Percentiles rank a stretch among this genome's conserved stretches.
Conservation (phyloP, 2,329 filamentous ascomycete species). For the Lithohypha guttulata region DNA sequence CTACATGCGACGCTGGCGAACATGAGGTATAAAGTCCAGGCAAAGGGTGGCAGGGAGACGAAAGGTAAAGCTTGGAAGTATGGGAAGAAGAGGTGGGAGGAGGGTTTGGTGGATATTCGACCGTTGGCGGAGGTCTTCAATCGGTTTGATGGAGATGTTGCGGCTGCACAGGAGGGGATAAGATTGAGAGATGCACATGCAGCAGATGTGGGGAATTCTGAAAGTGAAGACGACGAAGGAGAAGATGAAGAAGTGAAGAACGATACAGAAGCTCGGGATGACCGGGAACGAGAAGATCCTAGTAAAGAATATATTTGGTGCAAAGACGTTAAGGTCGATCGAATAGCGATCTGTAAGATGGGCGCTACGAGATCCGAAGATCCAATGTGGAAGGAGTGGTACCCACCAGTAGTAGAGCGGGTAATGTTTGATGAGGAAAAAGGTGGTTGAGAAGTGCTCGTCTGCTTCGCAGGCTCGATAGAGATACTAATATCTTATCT, state of each 20-base stretch:
- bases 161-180: slow-evolving; percentile 28
- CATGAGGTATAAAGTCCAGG: slow-evolving; percentile 54
- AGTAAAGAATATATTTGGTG: slow-evolving; percentile 58
- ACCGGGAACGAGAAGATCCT: slow-evolving; percentile 22
- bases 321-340: slow-evolving; percentile 54
- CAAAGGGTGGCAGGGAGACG: slow-evolving; percentile 23
- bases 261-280: slow-evolving; percentile 13
- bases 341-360: slow-evolving; percentile 75
- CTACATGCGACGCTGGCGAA: slow-evolving; percentile 82
- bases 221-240: slow-evolving; percentile 11
- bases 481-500: too few relatives aligned
- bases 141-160: slow-evolving; percentile 24
- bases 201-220: slow-evolving; percentile 20
- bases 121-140: slow-evolving; percentile 27
- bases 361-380: slow-evolving; percentile 59
- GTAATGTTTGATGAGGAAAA: slow-evolving; percentile 14
- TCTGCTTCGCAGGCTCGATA: too few relatives aligned
- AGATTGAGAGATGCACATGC: slow-evolving; percentile 27
- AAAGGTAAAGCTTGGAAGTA: slow-evolving; percentile 3
- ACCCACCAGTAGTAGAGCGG: slow-evolving; percentile 38
- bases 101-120: slow-evolving; percentile 38
- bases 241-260: neutral
- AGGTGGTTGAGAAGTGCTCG: too few relatives aligned
- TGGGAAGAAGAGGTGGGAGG: slow-evolving; percentile 11
- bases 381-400: slow-evolving; percentile 40